Evolutionary conservation across 345 rosid species (phyloP), one percentile per base, ranked within the genome.

Genomic region (Rhodamnia rubescens): DNA sequence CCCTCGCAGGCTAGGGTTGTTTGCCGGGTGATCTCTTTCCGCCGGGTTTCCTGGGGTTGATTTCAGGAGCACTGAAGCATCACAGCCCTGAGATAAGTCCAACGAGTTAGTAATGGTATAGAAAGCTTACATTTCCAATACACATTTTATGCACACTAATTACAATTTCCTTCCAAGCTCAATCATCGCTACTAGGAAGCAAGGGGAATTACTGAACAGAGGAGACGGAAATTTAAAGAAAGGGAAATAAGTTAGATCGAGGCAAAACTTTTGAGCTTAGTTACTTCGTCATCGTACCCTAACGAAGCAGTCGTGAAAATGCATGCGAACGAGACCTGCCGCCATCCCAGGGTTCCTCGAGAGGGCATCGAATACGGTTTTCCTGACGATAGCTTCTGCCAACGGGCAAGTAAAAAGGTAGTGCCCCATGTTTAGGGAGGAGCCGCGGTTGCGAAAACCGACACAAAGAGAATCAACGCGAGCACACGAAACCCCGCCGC

Each of bases 51-150:
- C 88, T 0, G 88, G 80, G 13, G 89, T 82, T 12, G 91, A 84
- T 24, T 89, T 84, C 15, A 92, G 85, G 4, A 92, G 87, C 69
- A 92, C 88, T 0, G 95, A 92, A 11, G 87, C 93, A 86, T 91
- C 94, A 85, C 93, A 90, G 2, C 93, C 93, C 92, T 91, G 75
- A 51, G 80, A 69, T 2, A 69, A 32, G 47, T 11, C 80, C 11
- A 18, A 69, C 2, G 80, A 69, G 80, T 69, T 20, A 36, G 80
- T 53, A 64, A 50, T 32, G 55, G 29, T 6, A 80, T 22, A 56
- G 12, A 36, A 69, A 69, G 36, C 6, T 69, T 9, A 36, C 47
- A 9, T 69, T 36, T 18, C 26, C 26, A 36, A 36, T 8, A 36
- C 47, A 69, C 9, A 69, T 32, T 69, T 8, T 18, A 32, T 8